Evolutionary conservation across 2,329 filamentous ascomycete genomes (phyloP).

Genomic region (Talaromyces sp.): DNA sequence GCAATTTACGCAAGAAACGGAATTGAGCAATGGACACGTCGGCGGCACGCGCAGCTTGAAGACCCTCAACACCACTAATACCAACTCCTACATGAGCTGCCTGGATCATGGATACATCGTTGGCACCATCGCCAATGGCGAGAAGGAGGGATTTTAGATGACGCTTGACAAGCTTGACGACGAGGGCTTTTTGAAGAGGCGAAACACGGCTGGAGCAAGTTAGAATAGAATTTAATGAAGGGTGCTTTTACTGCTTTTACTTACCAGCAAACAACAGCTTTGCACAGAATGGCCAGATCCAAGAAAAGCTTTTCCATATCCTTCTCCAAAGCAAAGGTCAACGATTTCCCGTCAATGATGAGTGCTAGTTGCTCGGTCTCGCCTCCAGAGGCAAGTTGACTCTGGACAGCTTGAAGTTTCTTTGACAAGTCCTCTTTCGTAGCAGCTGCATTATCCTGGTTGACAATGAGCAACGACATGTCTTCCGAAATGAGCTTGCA

Average conservation of each 20-base stretch:
- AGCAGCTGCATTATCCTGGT: conserved; percentile 73
- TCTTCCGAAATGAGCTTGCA: conserved; percentile 98
- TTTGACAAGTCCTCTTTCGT: conserved; percentile 88
- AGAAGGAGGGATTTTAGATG: conserved; percentile 87
- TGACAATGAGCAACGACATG: conserved; percentile 95
- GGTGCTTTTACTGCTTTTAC: conserved; percentile 21
- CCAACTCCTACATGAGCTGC: conserved; percentile 96
- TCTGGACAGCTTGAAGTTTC: conserved; percentile 85
- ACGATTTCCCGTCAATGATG: conserved; percentile 91
- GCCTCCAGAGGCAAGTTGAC: conserved; percentile 58
- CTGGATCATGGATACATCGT: conserved; percentile 99
- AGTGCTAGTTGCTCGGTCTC: conserved; percentile 77
- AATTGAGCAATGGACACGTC: conserved; percentile 97
- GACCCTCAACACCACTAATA: conserved; percentile 93
- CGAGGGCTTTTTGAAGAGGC: conserved; percentile 90
- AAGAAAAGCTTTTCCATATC: conserved; percentile 91
- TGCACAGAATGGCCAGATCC: conserved; percentile 90
- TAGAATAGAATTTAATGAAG: conserved; percentile 1
- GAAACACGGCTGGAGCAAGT: conserved; percentile 69
- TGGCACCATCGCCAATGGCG: conserved; percentile 94
- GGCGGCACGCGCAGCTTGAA: conserved; percentile 90
- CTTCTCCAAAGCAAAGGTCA: conserved; percentile 88
- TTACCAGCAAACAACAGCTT: conserved; percentile 89
- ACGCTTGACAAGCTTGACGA: conserved; percentile 96
- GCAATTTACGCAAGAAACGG: conserved; percentile 84